Percentiles rank a stretch among this genome's conserved stretches.
Conservation (phyloP, 345 rosid species). For the Linum lewisii region DNA sequence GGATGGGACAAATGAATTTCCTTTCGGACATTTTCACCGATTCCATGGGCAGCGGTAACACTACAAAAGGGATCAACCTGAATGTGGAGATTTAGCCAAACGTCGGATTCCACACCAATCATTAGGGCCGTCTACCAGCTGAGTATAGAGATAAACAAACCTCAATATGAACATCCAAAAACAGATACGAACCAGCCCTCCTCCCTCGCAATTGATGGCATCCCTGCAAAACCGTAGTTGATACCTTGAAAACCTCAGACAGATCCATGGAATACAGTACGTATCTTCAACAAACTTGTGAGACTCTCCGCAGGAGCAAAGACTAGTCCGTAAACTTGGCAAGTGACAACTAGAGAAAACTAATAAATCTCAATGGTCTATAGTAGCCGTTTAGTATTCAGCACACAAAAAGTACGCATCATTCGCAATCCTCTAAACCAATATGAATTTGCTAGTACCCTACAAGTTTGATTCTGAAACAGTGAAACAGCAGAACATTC, state of each 20-base stretch:
- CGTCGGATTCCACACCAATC: not conserved
- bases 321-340: not conserved
- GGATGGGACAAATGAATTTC: slow-evolving; percentile 58
- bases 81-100: slow-evolving; percentile 6
- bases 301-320: not conserved
- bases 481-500: not conserved
- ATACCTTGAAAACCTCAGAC: slow-evolving; percentile 3
- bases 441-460: not conserved
- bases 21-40: slow-evolving; percentile 74
- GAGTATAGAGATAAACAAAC: slow-evolving; percentile 29
- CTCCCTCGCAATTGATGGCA: slow-evolving; percentile 95
- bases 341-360: not conserved
- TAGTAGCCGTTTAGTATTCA: not conserved
- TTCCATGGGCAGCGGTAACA: slow-evolving; percentile 81
- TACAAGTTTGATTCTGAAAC: not conserved
- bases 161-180: slow-evolving; percentile 92
- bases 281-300: not conserved
- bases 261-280: not conserved
- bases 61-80: slow-evolving; percentile 88
- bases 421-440: no score
- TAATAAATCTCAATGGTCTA: not conserved
- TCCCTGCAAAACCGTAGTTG: slow-evolving; percentile 37
- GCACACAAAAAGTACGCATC: not conserved
- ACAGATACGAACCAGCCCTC: slow-evolving; percentile 81
- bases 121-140: not conserved